Evolutionary conservation across 1,284 basidiomycete species (phyloP).

Genomic region (Earliella scabrosa): DNA sequence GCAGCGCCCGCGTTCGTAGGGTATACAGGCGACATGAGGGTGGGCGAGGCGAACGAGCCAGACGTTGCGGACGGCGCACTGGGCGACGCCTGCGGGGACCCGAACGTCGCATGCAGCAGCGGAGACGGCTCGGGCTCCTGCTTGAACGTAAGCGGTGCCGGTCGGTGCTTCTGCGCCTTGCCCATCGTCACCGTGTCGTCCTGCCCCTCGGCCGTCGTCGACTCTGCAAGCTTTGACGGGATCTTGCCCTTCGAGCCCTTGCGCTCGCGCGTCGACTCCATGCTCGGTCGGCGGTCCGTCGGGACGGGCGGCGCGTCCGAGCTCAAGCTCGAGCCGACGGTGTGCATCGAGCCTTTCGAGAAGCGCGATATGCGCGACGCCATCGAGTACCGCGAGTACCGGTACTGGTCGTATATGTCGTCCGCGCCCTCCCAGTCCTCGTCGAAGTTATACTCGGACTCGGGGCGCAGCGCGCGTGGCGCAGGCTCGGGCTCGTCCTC

Average conservation of each 20-base stretch:
- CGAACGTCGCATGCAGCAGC: constrained; percentile 57
- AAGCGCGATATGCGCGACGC: constrained; percentile 43
- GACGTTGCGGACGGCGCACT: constrained; percentile 23
- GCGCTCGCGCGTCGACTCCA: constrained; percentile 22
- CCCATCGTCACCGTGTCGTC: too few species aligned
- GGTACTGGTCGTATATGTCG: constrained; percentile 77
- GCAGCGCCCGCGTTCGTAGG: constrained; percentile 31
- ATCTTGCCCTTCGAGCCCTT: constrained; percentile 16
- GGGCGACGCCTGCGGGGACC: constrained; percentile 48
- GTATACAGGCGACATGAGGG: constrained; percentile 22
- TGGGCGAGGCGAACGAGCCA: constrained; percentile 28
- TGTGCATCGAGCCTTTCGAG: constrained; percentile 35
- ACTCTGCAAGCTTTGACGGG: constrained; percentile 16
- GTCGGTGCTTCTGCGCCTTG: constrained; percentile 22
- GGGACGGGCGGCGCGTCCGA: constrained; percentile 41
- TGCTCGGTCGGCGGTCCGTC: constrained; percentile 27
- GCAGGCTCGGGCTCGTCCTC: too few species aligned
- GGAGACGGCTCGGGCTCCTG: constrained; percentile 42
- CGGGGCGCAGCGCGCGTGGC: too few species aligned
- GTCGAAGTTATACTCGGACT: constrained; percentile 39
- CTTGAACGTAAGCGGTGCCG: constrained; percentile 23
- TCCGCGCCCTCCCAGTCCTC: constrained; percentile 64
- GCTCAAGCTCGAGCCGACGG: constrained; percentile 17
- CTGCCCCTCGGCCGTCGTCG: constrained; percentile 10
- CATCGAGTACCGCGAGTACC: constrained; percentile 68